A percentile compares a stretch with the other conserved stretches of the same genome.
Conservation (phyloP, 768 basidiomycete species). For the Russula virescens region DNA sequence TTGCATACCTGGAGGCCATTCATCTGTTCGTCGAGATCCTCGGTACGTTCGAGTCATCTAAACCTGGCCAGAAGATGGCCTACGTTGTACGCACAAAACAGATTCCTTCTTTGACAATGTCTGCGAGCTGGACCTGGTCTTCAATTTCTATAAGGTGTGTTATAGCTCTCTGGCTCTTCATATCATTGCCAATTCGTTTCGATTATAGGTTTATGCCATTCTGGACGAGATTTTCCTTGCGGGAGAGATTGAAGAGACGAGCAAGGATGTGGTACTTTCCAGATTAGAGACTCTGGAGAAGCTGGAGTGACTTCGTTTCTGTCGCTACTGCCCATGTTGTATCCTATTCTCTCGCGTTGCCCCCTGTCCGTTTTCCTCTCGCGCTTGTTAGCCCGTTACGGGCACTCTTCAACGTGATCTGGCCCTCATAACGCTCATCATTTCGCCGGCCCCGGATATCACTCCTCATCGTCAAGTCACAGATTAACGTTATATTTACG, state of each 20-base stretch:
- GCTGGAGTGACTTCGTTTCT: slow-evolving; percentile 55
- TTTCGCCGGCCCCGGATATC: not conserved
- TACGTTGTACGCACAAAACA: slow-evolving; percentile 30
- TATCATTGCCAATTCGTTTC: not conserved
- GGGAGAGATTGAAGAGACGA: slow-evolving; percentile 97
- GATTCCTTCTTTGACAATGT: slow-evolving; percentile 99
- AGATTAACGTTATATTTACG: slow-evolving; percentile 1
- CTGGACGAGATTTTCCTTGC: slow-evolving; percentile 98
- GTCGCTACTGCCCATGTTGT: not conserved
- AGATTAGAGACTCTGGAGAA: slow-evolving; percentile 92
- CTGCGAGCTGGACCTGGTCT: slow-evolving; percentile 95
- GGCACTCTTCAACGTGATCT: not conserved
- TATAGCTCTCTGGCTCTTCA: no score
- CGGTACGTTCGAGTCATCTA: slow-evolving; percentile 46
- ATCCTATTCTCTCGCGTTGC: not conserved
- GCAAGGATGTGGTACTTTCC: slow-evolving; percentile 90
- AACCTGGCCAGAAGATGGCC: slow-evolving; percentile 3
- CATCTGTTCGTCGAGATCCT: slow-evolving; percentile 98
- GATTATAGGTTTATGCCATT: slow-evolving; percentile 85
- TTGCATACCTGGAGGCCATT: slow-evolving; percentile 95
- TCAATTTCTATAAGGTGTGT: slow-evolving; percentile 94
- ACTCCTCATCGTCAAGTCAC: not conserved
- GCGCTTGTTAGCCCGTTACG: not conserved
- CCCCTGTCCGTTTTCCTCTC: no score
- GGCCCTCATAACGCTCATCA: not conserved